Base-by-base conservation (phyloP, 2,329 filamentous ascomycete genomes). In the Aspergillus brasiliensis region DNA sequence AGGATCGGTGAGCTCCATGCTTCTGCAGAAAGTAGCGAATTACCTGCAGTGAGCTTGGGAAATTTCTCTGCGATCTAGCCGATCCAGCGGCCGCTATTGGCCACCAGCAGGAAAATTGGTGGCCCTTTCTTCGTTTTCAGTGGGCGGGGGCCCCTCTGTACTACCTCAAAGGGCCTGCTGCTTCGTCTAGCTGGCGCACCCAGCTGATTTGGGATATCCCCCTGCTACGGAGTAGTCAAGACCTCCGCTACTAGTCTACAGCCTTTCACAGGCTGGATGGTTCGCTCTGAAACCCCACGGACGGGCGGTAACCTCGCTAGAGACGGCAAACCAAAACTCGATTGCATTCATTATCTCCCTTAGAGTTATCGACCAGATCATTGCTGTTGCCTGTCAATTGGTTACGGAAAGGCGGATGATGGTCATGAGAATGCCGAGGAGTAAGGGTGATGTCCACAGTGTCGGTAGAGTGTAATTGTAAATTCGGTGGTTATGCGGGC, bases 11-110 rank as follows among this genome's bases (percentile, higher is more conserved):
- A 56, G 34, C 59, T 62, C 57, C 51, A 60, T 56, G 15, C 58
- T 55, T 59, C 58, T 62, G 61, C 63, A 60, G 59, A 27, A 34
- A 52, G 34, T 31, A 57, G 27, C 52, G 59, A 61, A 64, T 64
- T 46, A 65, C 58, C 54, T 65, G 62, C 61, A 64, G 57, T 44
- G 47, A 55, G 53, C 37, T 58, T 56, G 47, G 51, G 34, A 49
- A 58, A 51, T 54, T 57, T 37, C 40, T 21, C 31, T 54, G 59
- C 34, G 44, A 62, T 60, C 54, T 51, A 52, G 40, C 8, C 48
- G 53, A 52, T 57, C 47, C 38, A 58, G 37, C 17, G 25, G 25
- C 19, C 17, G 19, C 38, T 38, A 65, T 59, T 61, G 56, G 59
- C 28, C 38, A 46, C 19, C 8, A 19, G 21, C 31, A 17, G 23